Base-by-base conservation (phyloP, 1,284 basidiomycete genomes). In the Cutaneotrichosporon dermatis region DNA sequence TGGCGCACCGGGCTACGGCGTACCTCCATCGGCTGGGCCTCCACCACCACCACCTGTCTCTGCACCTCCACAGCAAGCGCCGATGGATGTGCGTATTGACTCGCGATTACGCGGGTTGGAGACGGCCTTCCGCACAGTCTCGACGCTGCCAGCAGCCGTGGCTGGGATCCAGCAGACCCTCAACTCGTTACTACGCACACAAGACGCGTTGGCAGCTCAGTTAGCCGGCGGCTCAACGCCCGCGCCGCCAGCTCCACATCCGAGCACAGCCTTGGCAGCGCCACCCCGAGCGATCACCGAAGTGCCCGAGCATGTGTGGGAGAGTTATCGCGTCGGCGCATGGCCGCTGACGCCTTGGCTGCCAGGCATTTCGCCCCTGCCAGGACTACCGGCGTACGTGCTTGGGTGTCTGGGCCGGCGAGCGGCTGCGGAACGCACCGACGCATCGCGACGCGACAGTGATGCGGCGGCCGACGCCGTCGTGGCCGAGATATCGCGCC, bases 341-440 rank as follows among this genome's bases (percentile, higher is more conserved):
- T 76, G 75, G 75, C 75, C 75, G 1, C 44, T 75, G 37, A 74
- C 75, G 2, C 75, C 75, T 0, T 76, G 75, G 75, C 59, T 76
- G 3, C 69, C 74, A 0, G 75, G 75, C 2, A 62, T 76, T 15
- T 61, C 72, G 10, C 74, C 74, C 16, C n/a, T 67, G 4, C 58
- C 57, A 0, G 74, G 74, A 0, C 55, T 76, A 4, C 68, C 73
- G 1, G 69, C 66, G 0, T 57, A 72, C 33, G 72, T 74, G 4
- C 68, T 74, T 9, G 46, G 56, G 37, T 66, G 69, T 15, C 61
- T 76, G 2, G 74, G 74, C 2, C 70, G 64, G 34, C 60, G 73
- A 8, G 67, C 70, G 1, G 51, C 68, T 15, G 57, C 66, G 4
- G 74, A 72, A 12, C 51, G 64, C 6, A 54, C 59, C 39, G 71